Base-by-base conservation (phyloP, 1,139 yeast genomes). In the Candida labiduridarum region DNA sequence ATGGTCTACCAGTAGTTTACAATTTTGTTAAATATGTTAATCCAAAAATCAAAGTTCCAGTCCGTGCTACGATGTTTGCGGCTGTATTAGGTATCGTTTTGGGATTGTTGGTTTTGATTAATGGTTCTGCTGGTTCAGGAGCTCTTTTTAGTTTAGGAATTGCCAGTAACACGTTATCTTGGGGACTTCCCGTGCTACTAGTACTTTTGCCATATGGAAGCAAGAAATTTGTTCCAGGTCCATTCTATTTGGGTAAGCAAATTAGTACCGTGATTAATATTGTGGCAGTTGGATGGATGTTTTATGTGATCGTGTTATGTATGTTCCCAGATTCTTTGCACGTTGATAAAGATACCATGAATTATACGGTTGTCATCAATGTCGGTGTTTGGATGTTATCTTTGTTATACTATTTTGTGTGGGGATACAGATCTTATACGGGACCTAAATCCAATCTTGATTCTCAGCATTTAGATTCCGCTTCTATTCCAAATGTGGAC, bases 71-170 rank as follows among this genome's bases (percentile, higher is more conserved):
- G n/a, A 65, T 76, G 54, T 80, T 79, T 56, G 82, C 80, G 22
- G 82, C 84, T 38, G 50, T 63, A 33, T 60, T 79, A 15, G 75
- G 82, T 9, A 62, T 82, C 29, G 41, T 76, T n/a, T 60, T 85
- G 29, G 89, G 89, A 9, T 71, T 82, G 46, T 67, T 85, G 51
- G 80, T 84, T 56, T 67, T 85, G 45, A 82, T 83, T 44, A 84
- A 84, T 46, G 54, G 76, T 5, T 73, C 82, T n/a, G 89, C 89
- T 34, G 77, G 66, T 49, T 79, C 89, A 1, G 68, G 69, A 54
- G 83, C 83, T n/a, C 69, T 79, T 47, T 78, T 78, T 61, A 76
- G 82, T 1, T 78, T 79, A 49, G 80, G 76, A 16, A 73, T 79
- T 49, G 72, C 78, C 41, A 76, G 80, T 27, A 79, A 75, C 61